Conservation (phyloP, 2,329 filamentous ascomycete genomes). For the Aureobasidium uvarum region DNA sequence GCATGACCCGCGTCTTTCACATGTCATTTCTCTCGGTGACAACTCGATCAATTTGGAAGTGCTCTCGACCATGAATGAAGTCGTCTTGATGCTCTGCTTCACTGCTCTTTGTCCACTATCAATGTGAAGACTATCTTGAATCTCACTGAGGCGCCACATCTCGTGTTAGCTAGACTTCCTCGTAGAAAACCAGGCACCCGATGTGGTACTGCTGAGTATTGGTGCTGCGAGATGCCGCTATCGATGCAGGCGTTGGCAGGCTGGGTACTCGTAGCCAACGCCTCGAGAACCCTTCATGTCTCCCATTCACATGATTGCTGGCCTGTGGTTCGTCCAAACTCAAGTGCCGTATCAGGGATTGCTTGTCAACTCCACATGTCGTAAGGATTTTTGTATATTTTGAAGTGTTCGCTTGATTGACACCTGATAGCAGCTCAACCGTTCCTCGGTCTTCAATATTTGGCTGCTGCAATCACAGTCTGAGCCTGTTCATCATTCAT, state of each 20-base stretch:
- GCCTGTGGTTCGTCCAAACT: not conserved
- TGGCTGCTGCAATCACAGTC: not conserved
- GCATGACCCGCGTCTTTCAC: slow-evolving; percentile 14
- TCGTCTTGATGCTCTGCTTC: not conserved
- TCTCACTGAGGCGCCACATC: not conserved
- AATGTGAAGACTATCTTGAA: not conserved
- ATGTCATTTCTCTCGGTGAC: not conserved
- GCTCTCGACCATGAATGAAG: not conserved
- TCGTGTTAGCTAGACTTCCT: not conserved
- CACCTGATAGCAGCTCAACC: not conserved
- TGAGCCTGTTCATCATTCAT: not conserved
- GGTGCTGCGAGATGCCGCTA: slow-evolving; percentile 10
- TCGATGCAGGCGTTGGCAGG: slow-evolving; percentile 9
- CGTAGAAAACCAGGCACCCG: not conserved
- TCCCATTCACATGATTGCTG: slow-evolving; percentile 4
- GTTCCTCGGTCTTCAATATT: not conserved
- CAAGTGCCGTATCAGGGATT: not conserved
- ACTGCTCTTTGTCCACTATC: not conserved
- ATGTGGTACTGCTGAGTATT: slow-evolving; percentile 4
- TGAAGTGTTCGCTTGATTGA: not conserved
- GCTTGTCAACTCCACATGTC: not conserved
- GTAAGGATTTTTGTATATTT: not conserved
- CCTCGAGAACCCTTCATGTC: slow-evolving; percentile 6
- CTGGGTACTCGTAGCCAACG: not conserved
- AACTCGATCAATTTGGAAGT: too few species aligned